A percentile compares a stretch with the other conserved stretches of the same genome.
phyloP scores from a whole-genome alignment of 176 grass and related monocot genomes.

The Cymbopogon citratus region DNA sequence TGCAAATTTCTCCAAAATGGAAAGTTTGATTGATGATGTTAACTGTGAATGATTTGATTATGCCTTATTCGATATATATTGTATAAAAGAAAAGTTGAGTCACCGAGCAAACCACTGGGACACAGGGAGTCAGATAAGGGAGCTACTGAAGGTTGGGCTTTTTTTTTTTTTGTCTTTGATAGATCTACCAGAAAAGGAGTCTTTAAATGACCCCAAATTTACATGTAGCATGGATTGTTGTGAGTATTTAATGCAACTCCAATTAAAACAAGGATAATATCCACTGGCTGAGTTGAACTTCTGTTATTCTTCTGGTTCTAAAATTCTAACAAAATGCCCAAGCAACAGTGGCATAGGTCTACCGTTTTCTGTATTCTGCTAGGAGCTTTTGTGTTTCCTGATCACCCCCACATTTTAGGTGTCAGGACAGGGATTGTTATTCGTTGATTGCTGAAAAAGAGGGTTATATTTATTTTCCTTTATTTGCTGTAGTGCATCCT shows the following conservation, averaged over 20 bases:
- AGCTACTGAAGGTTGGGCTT: background rate
- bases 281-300: background rate
- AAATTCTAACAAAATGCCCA: background rate
- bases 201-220: background rate
- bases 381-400: background rate
- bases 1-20: background rate
- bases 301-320: background rate
- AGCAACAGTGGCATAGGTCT: background rate
- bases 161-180: background rate
- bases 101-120: background rate
- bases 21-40: background rate
- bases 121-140: background rate
- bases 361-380: background rate
- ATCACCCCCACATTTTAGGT: background rate
- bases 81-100: background rate
- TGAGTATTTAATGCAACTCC: background rate
- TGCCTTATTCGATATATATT: background rate
- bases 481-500: background rate
- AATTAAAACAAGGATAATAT: background rate
- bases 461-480: conserved; percentile 17
- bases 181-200: background rate
- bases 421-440: background rate
- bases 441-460: background rate
- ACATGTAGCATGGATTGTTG: background rate
- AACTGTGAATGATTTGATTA: background rate